phyloP scores from a whole-genome alignment of 2,329 filamentous ascomycete genomes.

The Lasiodiplodia hormozganensis region DNA sequence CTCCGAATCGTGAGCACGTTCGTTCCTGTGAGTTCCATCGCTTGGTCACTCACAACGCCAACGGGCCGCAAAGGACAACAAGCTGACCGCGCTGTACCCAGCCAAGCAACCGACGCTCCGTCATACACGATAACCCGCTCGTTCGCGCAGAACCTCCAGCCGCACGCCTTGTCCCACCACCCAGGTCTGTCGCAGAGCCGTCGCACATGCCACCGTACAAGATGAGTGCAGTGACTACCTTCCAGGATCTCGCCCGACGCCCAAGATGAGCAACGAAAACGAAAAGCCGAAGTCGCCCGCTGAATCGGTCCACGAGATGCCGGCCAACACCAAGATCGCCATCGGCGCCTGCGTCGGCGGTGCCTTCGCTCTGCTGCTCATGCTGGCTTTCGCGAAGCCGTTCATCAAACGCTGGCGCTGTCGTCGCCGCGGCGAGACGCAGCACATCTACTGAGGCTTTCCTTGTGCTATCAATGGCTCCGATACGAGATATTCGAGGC shows the following conservation, averaged over 20 bases:
- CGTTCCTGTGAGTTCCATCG: neutral
- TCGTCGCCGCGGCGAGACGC: neutral
- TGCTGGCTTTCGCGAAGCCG: neutral
- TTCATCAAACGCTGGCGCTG: neutral
- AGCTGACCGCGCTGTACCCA: neutral
- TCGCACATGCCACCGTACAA: neutral
- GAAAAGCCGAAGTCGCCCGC: neutral
- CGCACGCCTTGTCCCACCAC: too few relatives aligned
- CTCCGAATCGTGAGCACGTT: neutral
- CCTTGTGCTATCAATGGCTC: neutral
- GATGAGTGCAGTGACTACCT: conserved; percentile 11
- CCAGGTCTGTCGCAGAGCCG: neutral
- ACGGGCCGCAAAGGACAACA: neutral
- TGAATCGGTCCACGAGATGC: neutral
- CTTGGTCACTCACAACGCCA: neutral
- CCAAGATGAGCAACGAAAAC: neutral
- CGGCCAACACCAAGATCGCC: neutral
- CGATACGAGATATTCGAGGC: neutral
- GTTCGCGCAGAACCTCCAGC: neutral
- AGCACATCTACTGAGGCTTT: neutral
- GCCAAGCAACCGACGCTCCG: neutral
- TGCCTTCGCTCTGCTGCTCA: neutral
- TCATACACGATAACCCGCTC: neutral
- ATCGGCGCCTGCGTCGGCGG: neutral
- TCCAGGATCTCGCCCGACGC: neutral